phyloP scores from a whole-genome alignment of 495 filamentous ascomycete species.

The Aspergillus biplanus region DNA sequence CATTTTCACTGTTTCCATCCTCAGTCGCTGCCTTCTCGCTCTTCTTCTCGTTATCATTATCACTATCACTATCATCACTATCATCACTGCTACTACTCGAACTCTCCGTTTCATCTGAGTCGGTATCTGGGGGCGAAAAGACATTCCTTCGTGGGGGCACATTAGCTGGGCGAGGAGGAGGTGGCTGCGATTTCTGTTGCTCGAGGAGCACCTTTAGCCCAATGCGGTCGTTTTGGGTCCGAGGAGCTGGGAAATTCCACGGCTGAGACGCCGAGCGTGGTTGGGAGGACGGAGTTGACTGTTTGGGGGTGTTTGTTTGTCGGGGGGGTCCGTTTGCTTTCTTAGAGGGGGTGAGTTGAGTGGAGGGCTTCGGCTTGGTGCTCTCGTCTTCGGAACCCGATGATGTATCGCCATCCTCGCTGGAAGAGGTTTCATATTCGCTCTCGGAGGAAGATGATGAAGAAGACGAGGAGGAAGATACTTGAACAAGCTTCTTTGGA shows the following conservation, averaged over 20 bases:
- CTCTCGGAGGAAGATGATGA: constrained; percentile 4
- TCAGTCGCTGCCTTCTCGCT: too few relatives aligned
- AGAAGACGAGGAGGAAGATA: constrained; percentile 3
- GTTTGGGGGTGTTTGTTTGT: constrained; percentile 1
- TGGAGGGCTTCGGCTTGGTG: background rate
- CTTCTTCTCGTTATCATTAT: too few relatives aligned
- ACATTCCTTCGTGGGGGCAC: constrained; percentile 11
- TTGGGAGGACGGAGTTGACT: background rate
- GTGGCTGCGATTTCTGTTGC: background rate
- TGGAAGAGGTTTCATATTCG: constrained; percentile 6
- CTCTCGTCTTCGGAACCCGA: background rate
- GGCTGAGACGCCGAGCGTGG: background rate
- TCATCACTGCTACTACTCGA: constrained; percentile 16
- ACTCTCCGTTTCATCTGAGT: constrained; percentile 23
- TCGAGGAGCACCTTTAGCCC: constrained; percentile 21
- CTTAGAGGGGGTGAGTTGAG: background rate
- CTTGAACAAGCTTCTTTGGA: constrained; percentile 3
- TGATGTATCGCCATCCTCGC: background rate
- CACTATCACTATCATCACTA: constrained; percentile 8
- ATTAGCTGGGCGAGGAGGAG: background rate
- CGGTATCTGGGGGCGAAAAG: constrained; percentile 17
- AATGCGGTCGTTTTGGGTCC: background rate
- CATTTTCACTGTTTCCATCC: background rate
- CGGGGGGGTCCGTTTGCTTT: background rate
- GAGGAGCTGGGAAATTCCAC: background rate